Evolutionary conservation across 2,329 filamentous ascomycete species (phyloP).

Genomic region (Aspergillus fumigatus): DNA sequence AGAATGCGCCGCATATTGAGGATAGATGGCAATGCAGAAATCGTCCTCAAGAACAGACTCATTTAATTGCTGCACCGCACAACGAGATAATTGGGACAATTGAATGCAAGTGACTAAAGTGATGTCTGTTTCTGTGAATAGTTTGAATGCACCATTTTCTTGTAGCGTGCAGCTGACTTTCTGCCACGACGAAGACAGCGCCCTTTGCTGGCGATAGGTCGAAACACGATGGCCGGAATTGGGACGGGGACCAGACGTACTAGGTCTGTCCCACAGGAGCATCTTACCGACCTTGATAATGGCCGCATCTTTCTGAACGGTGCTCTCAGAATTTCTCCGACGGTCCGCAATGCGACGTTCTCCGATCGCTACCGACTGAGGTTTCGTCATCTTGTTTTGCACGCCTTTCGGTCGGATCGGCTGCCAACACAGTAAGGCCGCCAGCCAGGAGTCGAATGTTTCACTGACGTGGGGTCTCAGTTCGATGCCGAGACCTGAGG

Average conservation of each 20-base stretch:
- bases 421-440: constrained; percentile 49
- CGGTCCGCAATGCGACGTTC: constrained; percentile 41
- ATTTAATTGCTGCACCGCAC: constrained; percentile 85
- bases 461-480: constrained; percentile 46
- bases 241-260: constrained; percentile 34
- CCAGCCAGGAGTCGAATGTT: constrained; percentile 50
- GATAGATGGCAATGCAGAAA: constrained; percentile 92
- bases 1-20: constrained; percentile 76
- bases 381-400: constrained; percentile 48
- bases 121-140: constrained; percentile 81
- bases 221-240: constrained; percentile 43
- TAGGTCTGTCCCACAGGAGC: constrained; percentile 82
- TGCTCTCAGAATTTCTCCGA: constrained; percentile 44
- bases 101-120: constrained; percentile 78
- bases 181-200: constrained; percentile 67
- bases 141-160: constrained; percentile 89
- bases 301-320: constrained; percentile 62
- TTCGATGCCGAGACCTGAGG: constrained; percentile 45
- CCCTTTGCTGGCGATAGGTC: constrained; percentile 53
- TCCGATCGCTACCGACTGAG: constrained; percentile 41
- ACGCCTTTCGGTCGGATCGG: constrained; percentile 48
- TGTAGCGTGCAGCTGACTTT: constrained; percentile 88
- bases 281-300: constrained; percentile 96
- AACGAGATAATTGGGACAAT: constrained; percentile 80
- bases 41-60: constrained; percentile 87